These are phyloP conservation scores for Ogataea methylovora DNA, from an alignment of 805 yeast species.

Conservation along the genomic window DNA sequence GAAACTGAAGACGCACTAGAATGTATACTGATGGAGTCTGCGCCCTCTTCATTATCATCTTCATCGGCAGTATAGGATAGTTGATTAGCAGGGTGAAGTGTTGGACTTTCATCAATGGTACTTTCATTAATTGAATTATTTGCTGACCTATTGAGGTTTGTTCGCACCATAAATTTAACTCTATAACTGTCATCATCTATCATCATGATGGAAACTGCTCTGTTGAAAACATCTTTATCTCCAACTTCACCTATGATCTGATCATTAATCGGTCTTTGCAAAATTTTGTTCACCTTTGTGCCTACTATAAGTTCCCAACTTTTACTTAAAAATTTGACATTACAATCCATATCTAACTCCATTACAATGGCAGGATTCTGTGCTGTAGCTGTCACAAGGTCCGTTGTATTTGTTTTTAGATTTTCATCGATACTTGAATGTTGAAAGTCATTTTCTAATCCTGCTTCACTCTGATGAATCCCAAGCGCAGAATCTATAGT, in stretches of 20 bases:
- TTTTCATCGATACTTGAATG: neutral
- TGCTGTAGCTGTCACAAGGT: conserved; percentile 56
- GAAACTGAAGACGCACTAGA: conserved; percentile 28
- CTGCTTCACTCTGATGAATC: neutral
- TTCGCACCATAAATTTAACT: conserved; percentile 56
- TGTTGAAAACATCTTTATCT: conserved; percentile 60
- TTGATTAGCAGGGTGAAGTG: no score
- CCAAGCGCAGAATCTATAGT: neutral
- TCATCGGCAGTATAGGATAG: conserved; percentile 12
- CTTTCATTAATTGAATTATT: no score
- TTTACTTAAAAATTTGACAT: conserved; percentile 63
- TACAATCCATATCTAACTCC: conserved; percentile 77
- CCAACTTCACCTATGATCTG: conserved; percentile 58
- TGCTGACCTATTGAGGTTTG: no score
- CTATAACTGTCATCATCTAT: conserved; percentile 70
- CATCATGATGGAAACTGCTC: conserved; percentile 66
- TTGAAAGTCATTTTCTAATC: neutral
- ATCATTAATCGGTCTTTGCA: conserved; percentile 48
- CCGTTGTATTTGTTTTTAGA: conserved; percentile 18
- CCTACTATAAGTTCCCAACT: conserved; percentile 80
- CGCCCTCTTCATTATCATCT: conserved; percentile 6
- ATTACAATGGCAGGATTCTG: conserved; percentile 69
- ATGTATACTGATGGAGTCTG: conserved; percentile 13
- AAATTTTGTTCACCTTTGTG: conserved; percentile 46
- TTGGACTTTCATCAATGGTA: conserved; percentile 7